phyloP scores from a whole-genome alignment of 345 rosid species.

The Streptanthus diversifolius region DNA sequence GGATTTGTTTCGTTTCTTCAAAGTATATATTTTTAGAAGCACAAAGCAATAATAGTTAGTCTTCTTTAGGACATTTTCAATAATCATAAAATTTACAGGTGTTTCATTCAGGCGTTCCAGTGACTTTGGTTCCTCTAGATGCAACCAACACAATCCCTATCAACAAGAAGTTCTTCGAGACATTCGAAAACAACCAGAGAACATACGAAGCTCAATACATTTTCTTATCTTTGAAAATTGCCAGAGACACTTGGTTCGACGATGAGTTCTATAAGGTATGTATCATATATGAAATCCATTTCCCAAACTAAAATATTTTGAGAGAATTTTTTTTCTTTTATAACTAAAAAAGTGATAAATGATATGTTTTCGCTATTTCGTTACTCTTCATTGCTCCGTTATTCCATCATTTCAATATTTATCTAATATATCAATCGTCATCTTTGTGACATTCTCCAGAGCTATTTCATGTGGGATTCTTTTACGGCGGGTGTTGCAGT shows the following conservation, averaged over 20 bases:
- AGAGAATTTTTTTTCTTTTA: neutral
- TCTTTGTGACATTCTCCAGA: slow-evolving; percentile 34
- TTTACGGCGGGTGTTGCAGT: slow-evolving; percentile 77
- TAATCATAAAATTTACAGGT: slow-evolving; percentile 43
- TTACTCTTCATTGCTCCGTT: neutral
- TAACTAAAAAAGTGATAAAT: neutral
- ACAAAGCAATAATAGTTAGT: neutral
- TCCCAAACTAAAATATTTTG: neutral
- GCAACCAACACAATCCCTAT: slow-evolving; percentile 86
- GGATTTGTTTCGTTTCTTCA: neutral
- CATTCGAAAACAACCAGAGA: slow-evolving; percentile 52
- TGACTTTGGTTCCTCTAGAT: slow-evolving; percentile 82
- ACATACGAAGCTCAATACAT: slow-evolving; percentile 81
- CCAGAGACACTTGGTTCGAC: slow-evolving; percentile 67
- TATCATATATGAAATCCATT: slow-evolving; percentile 15
- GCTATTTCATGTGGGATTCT: slow-evolving; percentile 96
- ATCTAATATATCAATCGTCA: neutral
- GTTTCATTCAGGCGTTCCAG: slow-evolving; percentile 78
- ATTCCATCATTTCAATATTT: neutral
- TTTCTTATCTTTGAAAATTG: slow-evolving; percentile 69
- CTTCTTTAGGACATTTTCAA: neutral
- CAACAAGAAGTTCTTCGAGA: slow-evolving; percentile 49
- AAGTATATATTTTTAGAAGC: neutral
- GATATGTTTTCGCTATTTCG: neutral
- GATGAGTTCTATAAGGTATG: slow-evolving; percentile 62